These are phyloP conservation scores for Mesembryanthemum crystallinum DNA, from an alignment of 148 eudicot species.

Conservation along the genomic window DNA sequence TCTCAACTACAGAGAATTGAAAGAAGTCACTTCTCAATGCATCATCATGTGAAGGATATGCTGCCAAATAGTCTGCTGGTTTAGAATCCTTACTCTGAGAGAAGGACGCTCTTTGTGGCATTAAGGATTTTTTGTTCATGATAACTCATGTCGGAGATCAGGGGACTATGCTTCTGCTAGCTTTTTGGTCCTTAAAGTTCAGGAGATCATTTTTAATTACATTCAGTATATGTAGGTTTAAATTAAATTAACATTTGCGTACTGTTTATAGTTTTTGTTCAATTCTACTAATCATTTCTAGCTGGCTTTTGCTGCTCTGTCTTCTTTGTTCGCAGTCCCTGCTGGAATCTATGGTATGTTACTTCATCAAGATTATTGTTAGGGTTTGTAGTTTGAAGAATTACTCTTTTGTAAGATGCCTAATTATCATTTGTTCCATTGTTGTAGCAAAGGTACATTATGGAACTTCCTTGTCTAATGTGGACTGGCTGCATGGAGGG, in stretches of 20 bases:
- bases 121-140: no score
- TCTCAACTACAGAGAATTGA: neutral
- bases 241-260: neutral
- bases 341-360: slow-evolving; percentile 97
- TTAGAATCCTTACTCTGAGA: no score
- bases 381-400: neutral
- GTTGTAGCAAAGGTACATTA: slow-evolving; percentile 84
- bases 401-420: slow-evolving; percentile 5
- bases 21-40: neutral
- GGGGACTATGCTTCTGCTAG: no score
- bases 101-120: no score
- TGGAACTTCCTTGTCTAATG: slow-evolving; percentile 88
- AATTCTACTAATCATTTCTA: slow-evolving; percentile 23
- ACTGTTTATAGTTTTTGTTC: neutral
- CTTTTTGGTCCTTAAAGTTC: no score
- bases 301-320: slow-evolving; percentile 21
- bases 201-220: no score
- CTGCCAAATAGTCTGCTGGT: no score
- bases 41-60: neutral
- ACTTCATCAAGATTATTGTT: slow-evolving; percentile 18
- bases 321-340: slow-evolving; percentile 57
- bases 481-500: slow-evolving; percentile 93
- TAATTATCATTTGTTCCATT: neutral
- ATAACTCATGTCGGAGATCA: no score
- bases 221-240: neutral